phyloP scores from a whole-genome alignment of 2,329 filamentous ascomycete genomes.

The Epichloe uncinata region DNA sequence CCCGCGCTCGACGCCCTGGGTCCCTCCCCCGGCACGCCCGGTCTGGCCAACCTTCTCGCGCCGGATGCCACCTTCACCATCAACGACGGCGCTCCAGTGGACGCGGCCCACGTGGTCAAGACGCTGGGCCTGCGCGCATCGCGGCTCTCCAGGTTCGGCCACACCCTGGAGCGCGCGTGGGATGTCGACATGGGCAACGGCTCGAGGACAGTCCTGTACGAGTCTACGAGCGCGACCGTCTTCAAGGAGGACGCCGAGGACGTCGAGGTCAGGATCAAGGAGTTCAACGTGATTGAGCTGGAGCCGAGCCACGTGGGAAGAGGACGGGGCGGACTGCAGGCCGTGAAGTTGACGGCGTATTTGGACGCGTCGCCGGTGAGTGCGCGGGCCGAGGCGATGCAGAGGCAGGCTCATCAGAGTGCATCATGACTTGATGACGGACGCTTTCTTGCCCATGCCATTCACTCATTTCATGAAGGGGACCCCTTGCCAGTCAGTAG shows the following conservation, averaged over 20 bases:
- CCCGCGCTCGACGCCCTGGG: constrained; percentile 8
- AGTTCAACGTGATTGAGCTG: constrained; percentile 2
- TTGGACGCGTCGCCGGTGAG: not conserved
- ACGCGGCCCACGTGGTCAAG: constrained; percentile 4
- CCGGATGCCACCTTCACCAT: constrained; percentile 7
- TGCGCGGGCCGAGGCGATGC: not conserved
- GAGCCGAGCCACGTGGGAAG: not conserved
- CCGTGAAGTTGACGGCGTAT: not conserved
- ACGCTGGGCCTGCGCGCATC: not conserved
- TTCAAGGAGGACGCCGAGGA: not conserved
- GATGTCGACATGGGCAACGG: constrained; percentile 1
- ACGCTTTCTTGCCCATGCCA: too few relatives aligned
- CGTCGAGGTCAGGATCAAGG: constrained; percentile 2
- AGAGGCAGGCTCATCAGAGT: constrained; percentile 4
- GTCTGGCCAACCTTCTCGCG: constrained; percentile 2
- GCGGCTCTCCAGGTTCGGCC: not conserved
- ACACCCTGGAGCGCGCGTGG: not conserved
- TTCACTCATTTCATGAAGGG: too few relatives aligned
- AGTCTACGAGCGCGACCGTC: not conserved
- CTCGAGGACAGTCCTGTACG: constrained; percentile 1
- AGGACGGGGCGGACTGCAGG: not conserved
- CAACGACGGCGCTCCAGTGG: constrained; percentile 4
- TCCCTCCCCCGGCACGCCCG: constrained; percentile 3
- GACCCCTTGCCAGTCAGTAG: too few relatives aligned
- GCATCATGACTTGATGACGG: too few relatives aligned